phyloP scores from a whole-genome alignment of 2,329 filamentous ascomycete species.

The Xylariales sp. region DNA sequence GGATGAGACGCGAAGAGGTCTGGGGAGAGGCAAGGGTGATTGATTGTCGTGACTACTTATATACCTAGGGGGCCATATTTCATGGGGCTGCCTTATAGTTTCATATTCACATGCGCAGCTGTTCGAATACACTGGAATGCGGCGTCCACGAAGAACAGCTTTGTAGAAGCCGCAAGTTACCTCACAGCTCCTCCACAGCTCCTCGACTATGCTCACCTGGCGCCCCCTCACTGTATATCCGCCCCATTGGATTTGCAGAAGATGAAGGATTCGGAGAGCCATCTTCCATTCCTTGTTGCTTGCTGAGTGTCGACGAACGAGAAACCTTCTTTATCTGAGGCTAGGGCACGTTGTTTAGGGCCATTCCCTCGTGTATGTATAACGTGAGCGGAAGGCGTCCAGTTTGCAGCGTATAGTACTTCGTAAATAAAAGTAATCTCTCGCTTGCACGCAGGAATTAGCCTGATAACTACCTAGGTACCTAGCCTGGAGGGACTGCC shows the following conservation, averaged over 20 bases:
- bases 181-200: background rate
- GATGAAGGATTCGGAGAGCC: background rate
- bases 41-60: slow-evolving; percentile 1
- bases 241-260: background rate
- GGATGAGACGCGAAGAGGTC: too few species aligned
- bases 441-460: background rate
- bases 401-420: background rate
- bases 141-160: too few species aligned
- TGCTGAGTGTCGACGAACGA: background rate
- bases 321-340: background rate
- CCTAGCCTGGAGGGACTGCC: background rate
- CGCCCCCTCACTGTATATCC: background rate
- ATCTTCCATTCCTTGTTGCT: background rate
- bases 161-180: background rate
- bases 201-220: background rate
- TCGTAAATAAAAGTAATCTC: too few species aligned
- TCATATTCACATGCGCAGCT: background rate
- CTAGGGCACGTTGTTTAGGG: background rate
- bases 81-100: background rate
- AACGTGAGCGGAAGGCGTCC: background rate
- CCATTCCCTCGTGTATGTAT: background rate
- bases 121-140: too few species aligned
- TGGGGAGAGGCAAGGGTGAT: background rate
- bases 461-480: background rate
- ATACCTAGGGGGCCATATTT: background rate